Evolutionary conservation across 345 rosid species (phyloP).

Genomic region (Euphorbia peplus): DNA sequence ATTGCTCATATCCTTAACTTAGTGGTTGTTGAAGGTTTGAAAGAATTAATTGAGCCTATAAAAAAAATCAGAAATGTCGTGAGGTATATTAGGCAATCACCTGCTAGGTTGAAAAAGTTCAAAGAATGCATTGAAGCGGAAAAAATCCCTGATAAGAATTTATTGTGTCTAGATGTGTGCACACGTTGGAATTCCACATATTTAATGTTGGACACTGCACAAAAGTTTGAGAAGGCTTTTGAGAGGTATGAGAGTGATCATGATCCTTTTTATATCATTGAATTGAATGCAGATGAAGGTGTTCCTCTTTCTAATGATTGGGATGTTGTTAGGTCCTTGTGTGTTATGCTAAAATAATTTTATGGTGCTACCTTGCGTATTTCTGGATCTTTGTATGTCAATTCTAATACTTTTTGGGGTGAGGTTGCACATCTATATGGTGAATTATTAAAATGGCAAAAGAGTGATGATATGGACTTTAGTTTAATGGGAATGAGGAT

Average conservation of each 20-base stretch:
- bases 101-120: neutral
- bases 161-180: neutral
- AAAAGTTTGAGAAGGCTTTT: neutral
- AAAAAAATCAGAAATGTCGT: neutral
- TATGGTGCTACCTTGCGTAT: neutral
- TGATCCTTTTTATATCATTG: no score
- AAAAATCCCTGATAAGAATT: neutral
- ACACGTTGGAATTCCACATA: conserved; percentile 9
- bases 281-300: no score
- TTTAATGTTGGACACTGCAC: neutral
- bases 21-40: neutral
- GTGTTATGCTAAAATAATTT: neutral
- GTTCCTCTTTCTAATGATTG: no score
- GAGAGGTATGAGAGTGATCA: neutral
- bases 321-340: neutral
- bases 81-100: neutral
- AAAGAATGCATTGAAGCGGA: neutral
- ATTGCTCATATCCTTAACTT: conserved; percentile 5
- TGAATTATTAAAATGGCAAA: neutral
- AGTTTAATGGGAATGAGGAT: neutral
- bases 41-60: neutral
- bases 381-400: conserved; percentile 4
- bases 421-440: neutral
- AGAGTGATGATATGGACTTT: neutral
- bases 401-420: neutral